Base-by-base conservation (phyloP, 371 early-diverging fungal genomes). In the Rhizopus sp. region DNA sequence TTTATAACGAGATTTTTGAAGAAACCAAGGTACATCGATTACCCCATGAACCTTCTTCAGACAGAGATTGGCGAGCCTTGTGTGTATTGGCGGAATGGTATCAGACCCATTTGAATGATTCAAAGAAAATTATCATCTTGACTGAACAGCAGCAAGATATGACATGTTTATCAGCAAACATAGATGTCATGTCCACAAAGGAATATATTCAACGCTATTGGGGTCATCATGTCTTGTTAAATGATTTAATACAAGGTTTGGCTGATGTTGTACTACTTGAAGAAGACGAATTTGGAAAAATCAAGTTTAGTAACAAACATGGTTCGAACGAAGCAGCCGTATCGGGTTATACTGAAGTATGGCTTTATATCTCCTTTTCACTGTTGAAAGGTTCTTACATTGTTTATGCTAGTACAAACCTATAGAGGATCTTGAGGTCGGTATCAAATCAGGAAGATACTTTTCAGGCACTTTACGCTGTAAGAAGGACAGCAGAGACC, bases 1-100 rank as follows among this genome's bases (percentile, higher is more conserved):
- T 88, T 63, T 82, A 87, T 55, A 88, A 88, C 32, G 88, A 87
- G 54, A 69, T 85, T 5, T 88, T 82, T 53, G 65, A 70, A 7
- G 73, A 65, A 0, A 85, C 87, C 0, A 67, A 63, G 2, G 74
- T 75, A 2, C 17, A 64, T 10, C 76, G 85, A 2, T 41, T 69
- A 31, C 80, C 82, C 3, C 63, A 68, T 13, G 85, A 87, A 61
- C 55, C 79, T 9, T 45, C 71, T 10, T 62, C 59, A 1, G 63
- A 68, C 6, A 80, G 85, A 23, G 86, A 88, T 62, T 79, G 82
- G 81, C 73, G 82, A 17, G 86, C 88, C 0, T 68, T 85, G n/a
- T 68, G 77, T 49, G 69, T 63, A 9, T 60, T 80, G 15, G 88
- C 86, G 1, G 33, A 34, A 2, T 89, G 88, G 88, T 88, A 87